Base-by-base conservation (phyloP, 164 flowering plant genomes). In the Buxus sempervirens region DNA sequence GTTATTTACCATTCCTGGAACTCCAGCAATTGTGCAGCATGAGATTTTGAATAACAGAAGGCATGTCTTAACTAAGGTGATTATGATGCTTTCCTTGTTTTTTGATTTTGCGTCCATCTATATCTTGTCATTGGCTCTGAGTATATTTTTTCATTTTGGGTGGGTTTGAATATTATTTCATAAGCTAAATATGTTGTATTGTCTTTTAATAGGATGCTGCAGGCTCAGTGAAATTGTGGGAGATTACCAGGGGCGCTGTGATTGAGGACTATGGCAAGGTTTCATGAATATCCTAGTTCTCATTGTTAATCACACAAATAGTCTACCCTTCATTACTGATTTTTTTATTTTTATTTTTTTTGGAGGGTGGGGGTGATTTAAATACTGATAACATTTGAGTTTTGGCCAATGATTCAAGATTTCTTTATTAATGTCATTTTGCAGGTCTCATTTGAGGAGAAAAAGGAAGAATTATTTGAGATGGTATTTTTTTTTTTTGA, bases 221-320 rank as follows among this genome's bases (percentile, higher is more conserved):
- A 64, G 99, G 87, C 68, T 82, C 89, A 32, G 98, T 93, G 71
- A 90, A 95, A 79, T 82, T 92, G 63, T 95, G 99, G 99, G 99
- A 95, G 79, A 87, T 95, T 55, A 95, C 99, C 6, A 80, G 82
- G 71, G 99, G 99, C 7, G 57, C 83, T 70, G 97, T 95, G 61
- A 79, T 88, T 69, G 88, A 92, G 76, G 93, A 95, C 75, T 95
- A 87, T 80, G 99, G 99, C 68, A 79, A 92, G 97, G 99, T 93
- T 32, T 57, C 32, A 58, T 61, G 23, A 54, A 27, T 58, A 59
- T 12, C 54, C 48, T 67, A 60, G 59, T 70, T 60, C 28, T 28
- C 55, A 45, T 38, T 27, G 20, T 62, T 61, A 24, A 62, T 58
- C 36, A 14, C 15, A 36, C 54, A 6, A 22, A 61, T 19, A 27